Percentiles rank a stretch among this genome's conserved stretches.
These are phyloP conservation scores for Leccinum brunneo-olivaceum DNA, from an alignment of 1,284 basidiomycete species.

Conservation along the genomic window DNA sequence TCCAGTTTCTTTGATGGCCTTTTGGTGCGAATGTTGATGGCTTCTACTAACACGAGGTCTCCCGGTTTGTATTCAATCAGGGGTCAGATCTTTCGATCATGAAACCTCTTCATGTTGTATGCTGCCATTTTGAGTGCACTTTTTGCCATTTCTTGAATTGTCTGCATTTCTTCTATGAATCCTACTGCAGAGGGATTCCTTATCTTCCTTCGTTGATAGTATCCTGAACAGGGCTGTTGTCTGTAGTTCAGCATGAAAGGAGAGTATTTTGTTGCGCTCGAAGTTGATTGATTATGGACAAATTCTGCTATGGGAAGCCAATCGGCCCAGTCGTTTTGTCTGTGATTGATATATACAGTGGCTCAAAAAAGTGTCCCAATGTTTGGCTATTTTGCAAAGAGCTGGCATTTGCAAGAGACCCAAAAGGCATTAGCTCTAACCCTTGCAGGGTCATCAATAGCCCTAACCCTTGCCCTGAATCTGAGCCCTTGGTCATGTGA, in stretches of 20 bases:
- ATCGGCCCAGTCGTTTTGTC: background rate
- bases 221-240: background rate
- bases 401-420: too few relatives aligned
- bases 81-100: background rate
- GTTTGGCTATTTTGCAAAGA: too few relatives aligned
- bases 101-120: background rate
- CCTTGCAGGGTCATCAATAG: too few relatives aligned
- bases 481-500: too few relatives aligned
- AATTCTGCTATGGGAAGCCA: background rate
- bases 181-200: background rate
- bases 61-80: background rate
- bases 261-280: background rate
- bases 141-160: background rate
- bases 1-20: background rate
- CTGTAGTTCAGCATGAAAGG: background rate
- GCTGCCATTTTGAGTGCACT: background rate
- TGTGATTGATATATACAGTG: background rate
- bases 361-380: too few relatives aligned
- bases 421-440: too few relatives aligned
- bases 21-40: background rate
- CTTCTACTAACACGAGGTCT: background rate
- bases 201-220: background rate
- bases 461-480: too few relatives aligned
- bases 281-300: background rate
- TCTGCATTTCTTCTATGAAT: background rate